phyloP scores from a whole-genome alignment of 116 monocot species.

The Thalassia testudinum region DNA sequence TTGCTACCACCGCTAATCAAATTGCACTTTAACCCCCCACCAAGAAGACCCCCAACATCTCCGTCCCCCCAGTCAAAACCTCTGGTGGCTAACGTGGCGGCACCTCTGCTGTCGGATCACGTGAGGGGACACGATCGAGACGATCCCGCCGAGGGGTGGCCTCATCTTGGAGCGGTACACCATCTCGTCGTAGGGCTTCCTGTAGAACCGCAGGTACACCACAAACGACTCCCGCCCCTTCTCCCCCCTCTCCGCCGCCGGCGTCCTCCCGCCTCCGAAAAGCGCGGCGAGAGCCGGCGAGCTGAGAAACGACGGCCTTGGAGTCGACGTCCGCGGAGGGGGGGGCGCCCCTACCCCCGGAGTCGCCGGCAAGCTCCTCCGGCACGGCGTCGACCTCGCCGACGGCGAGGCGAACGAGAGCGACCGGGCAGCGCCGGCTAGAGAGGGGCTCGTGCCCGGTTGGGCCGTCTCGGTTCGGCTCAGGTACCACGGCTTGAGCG shows the following conservation, averaged over 20 bases:
- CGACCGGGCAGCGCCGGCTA: conserved; percentile 30
- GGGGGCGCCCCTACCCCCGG: not conserved
- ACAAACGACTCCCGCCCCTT: conserved; percentile 22
- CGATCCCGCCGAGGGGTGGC: conserved; percentile 16
- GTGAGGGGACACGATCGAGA: conserved; percentile 15
- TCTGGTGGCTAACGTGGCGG: conserved; percentile 15
- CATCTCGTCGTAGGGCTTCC: conserved; percentile 64
- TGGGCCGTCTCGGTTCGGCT: conserved; percentile 11
- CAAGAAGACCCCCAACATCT: too few species aligned
- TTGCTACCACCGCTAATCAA: too few species aligned
- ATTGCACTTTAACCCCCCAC: too few species aligned
- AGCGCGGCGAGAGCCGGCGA: conserved; percentile 36
- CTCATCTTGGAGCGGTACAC: conserved; percentile 18
- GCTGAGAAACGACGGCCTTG: conserved; percentile 54
- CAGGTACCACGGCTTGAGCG: conserved; percentile 86
- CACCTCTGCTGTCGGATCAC: conserved; percentile 9
- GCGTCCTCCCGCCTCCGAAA: conserved; percentile 18
- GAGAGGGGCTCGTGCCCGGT: conserved; percentile 2
- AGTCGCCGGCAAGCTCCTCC: conserved; percentile 3
- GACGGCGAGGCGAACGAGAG: conserved; percentile 69
- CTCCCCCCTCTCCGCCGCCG: not conserved
- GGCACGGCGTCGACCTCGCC: conserved; percentile 12
- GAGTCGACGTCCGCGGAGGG: conserved; percentile 31
- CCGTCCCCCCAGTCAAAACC: conserved; percentile 3
- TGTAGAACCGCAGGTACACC: conserved; percentile 42